Conservation (phyloP, 768 basidiomycete species). For the Daedaleopsis nitida region DNA sequence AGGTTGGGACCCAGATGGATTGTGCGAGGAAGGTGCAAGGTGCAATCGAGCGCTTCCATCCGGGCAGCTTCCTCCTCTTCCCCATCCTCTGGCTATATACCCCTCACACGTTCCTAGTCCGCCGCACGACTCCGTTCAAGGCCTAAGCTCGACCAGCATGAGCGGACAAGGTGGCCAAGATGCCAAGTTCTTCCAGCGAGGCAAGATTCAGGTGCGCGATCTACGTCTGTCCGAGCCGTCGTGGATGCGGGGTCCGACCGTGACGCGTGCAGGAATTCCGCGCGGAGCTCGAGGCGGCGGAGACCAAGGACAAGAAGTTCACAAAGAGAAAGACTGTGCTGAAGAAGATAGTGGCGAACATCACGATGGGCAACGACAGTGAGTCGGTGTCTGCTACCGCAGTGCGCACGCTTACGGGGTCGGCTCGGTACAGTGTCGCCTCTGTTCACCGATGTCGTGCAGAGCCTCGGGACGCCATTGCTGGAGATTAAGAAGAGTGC, state of each 20-base stretch:
- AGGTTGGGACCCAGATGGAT: not conserved
- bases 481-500: conserved; percentile 99
- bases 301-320: conserved; percentile 96
- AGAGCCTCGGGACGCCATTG: conserved; percentile 91
- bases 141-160: conserved; percentile 33
- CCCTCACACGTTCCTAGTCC: not conserved
- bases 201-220: conserved; percentile 82
- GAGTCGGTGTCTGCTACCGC: conserved; percentile 39
- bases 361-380: conserved; percentile 99
- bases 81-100: conserved; percentile 5
- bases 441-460: conserved; percentile 92
- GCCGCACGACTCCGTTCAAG: not conserved
- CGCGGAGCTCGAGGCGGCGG: conserved; percentile 86
- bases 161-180: conserved; percentile 70
- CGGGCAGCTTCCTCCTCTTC: not conserved
- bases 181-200: conserved; percentile 89
- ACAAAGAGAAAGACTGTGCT: conserved; percentile 90
- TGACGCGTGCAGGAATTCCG: conserved; percentile 70
- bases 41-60: not conserved
- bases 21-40: not conserved
- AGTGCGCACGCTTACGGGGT: conserved; percentile 19
- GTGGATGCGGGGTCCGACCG: not conserved
- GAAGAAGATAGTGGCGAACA: conserved; percentile 98
- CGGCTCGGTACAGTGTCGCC: conserved; percentile 70
- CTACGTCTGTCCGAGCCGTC: not conserved